phyloP scores from a whole-genome alignment of 139 green algal species.

The Diplosphaera chodatii region DNA sequence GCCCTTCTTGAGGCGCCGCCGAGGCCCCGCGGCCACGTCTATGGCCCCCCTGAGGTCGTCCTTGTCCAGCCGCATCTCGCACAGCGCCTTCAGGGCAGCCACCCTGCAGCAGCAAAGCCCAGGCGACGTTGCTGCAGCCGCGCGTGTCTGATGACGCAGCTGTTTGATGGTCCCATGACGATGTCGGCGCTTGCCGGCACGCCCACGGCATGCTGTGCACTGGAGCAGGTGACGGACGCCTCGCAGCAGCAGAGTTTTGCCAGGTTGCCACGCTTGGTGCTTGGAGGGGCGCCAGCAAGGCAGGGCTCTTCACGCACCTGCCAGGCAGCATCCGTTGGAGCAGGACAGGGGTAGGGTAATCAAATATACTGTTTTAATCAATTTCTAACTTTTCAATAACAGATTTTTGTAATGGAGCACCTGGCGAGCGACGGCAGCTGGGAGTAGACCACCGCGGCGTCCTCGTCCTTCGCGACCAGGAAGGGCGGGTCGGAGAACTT shows the following conservation, averaged over 20 bases:
- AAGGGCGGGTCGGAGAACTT: background rate
- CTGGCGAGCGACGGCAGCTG: constrained; percentile 7
- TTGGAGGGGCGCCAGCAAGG: too few relatives aligned
- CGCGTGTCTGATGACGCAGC: background rate
- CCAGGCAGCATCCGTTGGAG: too few relatives aligned
- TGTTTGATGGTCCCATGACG: background rate
- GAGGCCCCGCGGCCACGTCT: constrained; percentile 5
- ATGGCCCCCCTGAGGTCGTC: constrained; percentile 10
- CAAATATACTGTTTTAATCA: background rate
- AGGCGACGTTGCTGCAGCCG: too few relatives aligned
- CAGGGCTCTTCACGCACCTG: too few relatives aligned
- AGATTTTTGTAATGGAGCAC: background rate
- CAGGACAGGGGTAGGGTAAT: too few relatives aligned
- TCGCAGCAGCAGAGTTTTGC: too few relatives aligned
- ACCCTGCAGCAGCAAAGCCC: constrained; percentile 5
- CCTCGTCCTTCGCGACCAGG: background rate
- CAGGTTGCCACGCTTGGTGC: too few relatives aligned
- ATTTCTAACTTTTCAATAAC: background rate
- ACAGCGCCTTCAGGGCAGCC: constrained; percentile 16
- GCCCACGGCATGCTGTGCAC: too few relatives aligned
- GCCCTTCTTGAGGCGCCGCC: background rate
- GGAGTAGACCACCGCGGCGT: constrained; percentile 12
- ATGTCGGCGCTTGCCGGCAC: too few relatives aligned
- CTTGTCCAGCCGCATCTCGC: constrained; percentile 17
- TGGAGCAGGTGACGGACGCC: too few relatives aligned